A percentile compares a stretch with the other conserved stretches of the same genome.
phyloP scores from a whole-genome alignment of 1,284 basidiomycete genomes.

The Malassezia obtusa region DNA sequence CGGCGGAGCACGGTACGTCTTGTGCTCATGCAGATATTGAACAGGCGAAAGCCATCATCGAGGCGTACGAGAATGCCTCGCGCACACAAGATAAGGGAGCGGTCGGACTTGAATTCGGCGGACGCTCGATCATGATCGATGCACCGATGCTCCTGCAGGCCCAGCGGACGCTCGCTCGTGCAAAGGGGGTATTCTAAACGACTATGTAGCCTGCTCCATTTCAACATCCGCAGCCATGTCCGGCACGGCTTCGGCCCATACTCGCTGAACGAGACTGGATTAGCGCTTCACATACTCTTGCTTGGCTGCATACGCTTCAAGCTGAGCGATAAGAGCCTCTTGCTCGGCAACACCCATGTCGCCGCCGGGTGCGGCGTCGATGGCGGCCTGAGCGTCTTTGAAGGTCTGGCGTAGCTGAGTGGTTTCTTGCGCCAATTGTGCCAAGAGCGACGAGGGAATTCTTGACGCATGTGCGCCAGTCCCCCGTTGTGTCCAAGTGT shows the following conservation, averaged over 20 bases:
- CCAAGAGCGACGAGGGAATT: neutral
- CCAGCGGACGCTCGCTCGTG: conserved; percentile 54
- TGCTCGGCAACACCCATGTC: conserved; percentile 9
- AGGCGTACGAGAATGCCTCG: conserved; percentile 50
- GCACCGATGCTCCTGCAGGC: conserved; percentile 55
- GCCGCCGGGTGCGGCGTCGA: conserved; percentile 6
- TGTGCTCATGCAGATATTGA: conserved; percentile 58
- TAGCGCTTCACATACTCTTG: conserved; percentile 8
- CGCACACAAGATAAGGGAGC: conserved; percentile 55
- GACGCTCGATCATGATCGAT: conserved; percentile 61
- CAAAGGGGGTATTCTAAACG: neutral
- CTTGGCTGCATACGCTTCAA: conserved; percentile 1
- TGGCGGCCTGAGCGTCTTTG: neutral
- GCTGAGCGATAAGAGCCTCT: neutral
- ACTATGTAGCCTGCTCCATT: neutral
- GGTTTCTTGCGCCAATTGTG: conserved; percentile 10
- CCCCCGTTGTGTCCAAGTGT: conserved; percentile 1
- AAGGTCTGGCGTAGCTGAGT: conserved; percentile 1
- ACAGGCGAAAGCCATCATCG: conserved; percentile 62
- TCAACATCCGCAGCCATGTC: neutral
- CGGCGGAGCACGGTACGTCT: conserved; percentile 58
- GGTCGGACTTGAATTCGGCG: conserved; percentile 55
- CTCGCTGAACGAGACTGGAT: neutral
- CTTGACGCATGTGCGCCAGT: neutral
- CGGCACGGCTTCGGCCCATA: neutral